Percentiles rank a stretch among this genome's conserved stretches.
Conservation (phyloP, 2,329 filamentous ascomycete genomes). For the Aspergillus brasiliensis region DNA sequence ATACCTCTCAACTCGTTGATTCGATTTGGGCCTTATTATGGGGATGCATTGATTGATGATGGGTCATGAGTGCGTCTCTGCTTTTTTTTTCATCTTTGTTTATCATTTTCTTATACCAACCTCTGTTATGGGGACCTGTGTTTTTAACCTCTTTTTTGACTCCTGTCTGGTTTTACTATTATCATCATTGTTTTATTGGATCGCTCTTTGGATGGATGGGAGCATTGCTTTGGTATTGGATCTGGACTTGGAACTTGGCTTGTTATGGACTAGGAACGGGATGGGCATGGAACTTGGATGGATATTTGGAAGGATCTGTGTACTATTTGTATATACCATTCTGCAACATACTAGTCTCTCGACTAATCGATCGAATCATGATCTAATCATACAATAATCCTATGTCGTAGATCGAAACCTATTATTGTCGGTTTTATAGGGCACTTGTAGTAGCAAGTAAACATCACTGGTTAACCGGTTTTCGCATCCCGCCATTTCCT, state of each 20-base stretch:
- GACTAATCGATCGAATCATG: not conserved
- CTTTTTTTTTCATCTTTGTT: not conserved
- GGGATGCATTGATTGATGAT: not conserved
- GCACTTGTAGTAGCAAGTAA: too few relatives aligned
- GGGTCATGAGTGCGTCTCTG: conserved; percentile 2
- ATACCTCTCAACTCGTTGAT: not conserved
- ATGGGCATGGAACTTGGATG: conserved; percentile 6
- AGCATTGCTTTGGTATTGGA: not conserved
- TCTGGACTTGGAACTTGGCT: not conserved
- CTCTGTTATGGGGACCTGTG: conserved; percentile 7
- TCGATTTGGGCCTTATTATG: not conserved
- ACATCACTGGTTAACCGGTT: not conserved
- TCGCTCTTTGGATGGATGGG: not conserved
- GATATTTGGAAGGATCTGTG: conserved; percentile 9
- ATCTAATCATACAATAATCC: not conserved
- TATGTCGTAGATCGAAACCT: not conserved
- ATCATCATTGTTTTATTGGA: not conserved
- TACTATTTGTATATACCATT: conserved; percentile 14
- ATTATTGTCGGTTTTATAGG: too few relatives aligned
- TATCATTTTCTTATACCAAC: not conserved
- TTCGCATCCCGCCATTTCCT: conserved; percentile 11
- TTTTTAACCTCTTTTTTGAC: conserved; percentile 1
- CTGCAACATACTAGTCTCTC: not conserved
- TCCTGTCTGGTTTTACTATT: not conserved
- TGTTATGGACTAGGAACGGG: conserved; percentile 4